Conservation (phyloP, 306 rosid species). For the Malus fusca region DNA sequence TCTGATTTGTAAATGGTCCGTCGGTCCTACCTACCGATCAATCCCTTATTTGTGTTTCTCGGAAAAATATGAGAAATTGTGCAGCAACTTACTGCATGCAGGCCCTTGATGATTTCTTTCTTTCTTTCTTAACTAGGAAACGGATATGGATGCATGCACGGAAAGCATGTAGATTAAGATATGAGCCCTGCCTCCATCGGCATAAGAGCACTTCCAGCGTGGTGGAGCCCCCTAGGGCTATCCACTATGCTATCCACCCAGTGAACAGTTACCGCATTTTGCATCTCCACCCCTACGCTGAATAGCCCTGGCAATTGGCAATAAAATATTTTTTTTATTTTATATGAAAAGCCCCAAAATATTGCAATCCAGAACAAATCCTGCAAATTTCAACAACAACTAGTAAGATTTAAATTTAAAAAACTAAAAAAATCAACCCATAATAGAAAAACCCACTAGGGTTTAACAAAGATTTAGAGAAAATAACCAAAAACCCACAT, state of each 20-base stretch:
- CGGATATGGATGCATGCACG: no score
- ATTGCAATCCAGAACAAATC: constrained; percentile 61
- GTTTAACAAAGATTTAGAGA: no score
- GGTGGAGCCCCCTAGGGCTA: no score
- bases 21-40: background rate
- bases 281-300: no score
- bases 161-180: no score
- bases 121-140: background rate
- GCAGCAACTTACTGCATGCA: background rate
- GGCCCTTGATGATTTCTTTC: background rate
- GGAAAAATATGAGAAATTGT: background rate
- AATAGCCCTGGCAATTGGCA: no score
- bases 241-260: no score
- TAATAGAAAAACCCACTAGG: background rate
- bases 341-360: constrained; percentile 59
- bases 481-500: background rate
- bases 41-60: background rate
- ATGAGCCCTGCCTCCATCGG: no score
- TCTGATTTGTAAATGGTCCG: background rate
- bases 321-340: background rate
- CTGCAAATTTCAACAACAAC: constrained; percentile 27
- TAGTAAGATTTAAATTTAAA: background rate
- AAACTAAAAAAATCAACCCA: background rate
- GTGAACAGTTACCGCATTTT: no score
- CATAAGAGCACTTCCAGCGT: no score